Evolutionary conservation across 2,329 filamentous ascomycete species (phyloP), one percentile per base, ranked within the genome.

Genomic region (Ophiostoma sp.): DNA sequence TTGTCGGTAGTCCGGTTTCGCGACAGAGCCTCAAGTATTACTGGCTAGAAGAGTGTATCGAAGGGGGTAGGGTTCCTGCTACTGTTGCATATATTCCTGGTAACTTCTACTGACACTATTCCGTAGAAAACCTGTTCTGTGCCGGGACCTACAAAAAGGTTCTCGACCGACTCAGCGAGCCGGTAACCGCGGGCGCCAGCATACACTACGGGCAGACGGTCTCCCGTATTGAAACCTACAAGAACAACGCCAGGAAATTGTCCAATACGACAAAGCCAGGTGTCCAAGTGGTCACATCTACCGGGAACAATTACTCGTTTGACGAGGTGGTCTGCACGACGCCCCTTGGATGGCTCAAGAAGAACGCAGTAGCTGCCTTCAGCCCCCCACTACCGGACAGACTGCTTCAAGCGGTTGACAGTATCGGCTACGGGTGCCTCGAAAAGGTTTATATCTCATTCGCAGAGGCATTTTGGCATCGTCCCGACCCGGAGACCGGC

Each of bases 41-140:
- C 75, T 92, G 89, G 88, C 75, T 93, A 5, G 90, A 93, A 75
- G 89, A 92, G 76, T 91, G 88, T 72, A 87, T 92, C 66, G 89
- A 92, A 74, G 89, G 89, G 63, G 84, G 85, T 85, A 75, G 73
- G 80, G 12, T 36, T 5, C 36, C 14, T 2, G 8, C 3, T 41
- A 4, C 9, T 36, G 58, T 41, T 62, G 4, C 38, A 8, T 41
- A 16, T 3, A 8, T 62, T 16, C 27, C 27, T 27, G 27, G 27
- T 27, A 27, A 27, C 27, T 27, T 27, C 6, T 74, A 5, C 27
- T 60, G 69, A 71, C 68, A 67, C 68, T 68, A 6, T 27, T 27
- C 27, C 27, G 27, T 62, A 86, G 85, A 86, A 72, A 88, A 87
- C 68, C 76, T 87, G 12, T 87, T 87, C 71, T 85, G 84, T 69